A percentile compares a stretch with the other conserved stretches of the same genome.
Conservation (phyloP, 164 flowering plant species). For the Umbilicus rupestris region DNA sequence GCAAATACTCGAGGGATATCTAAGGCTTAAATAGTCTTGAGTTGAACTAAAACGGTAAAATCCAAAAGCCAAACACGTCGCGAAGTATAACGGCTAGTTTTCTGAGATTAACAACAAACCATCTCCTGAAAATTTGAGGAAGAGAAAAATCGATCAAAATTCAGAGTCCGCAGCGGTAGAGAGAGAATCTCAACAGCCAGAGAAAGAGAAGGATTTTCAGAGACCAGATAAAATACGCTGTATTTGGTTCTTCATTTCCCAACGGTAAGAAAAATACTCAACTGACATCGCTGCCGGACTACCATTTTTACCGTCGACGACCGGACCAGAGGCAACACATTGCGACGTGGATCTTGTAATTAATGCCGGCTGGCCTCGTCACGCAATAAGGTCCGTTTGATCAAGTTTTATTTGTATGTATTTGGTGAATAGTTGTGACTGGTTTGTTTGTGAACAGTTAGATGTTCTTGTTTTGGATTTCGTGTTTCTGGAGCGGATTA, state of each 20-base stretch:
- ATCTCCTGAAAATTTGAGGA: background rate
- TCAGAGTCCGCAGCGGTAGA: background rate
- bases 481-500: background rate
- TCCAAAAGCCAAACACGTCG: conserved; percentile 3
- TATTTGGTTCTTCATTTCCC: no score
- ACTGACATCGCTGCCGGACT: no score
- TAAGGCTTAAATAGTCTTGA: background rate
- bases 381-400: no score
- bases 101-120: background rate
- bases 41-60: background rate
- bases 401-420: no score
- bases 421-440: background rate
- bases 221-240: background rate
- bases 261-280: no score
- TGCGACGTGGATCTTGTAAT: no score
- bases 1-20: no score
- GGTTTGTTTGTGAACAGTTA: background rate
- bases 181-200: background rate
- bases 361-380: no score
- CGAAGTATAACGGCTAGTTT: background rate
- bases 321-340: no score
- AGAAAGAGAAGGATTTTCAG: background rate
- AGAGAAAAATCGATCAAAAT: background rate
- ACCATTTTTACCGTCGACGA: no score
- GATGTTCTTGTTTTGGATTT: background rate